These are phyloP conservation scores for Quercus gilva DNA, from an alignment of 306 rosid genomes.

Conservation along the genomic window DNA sequence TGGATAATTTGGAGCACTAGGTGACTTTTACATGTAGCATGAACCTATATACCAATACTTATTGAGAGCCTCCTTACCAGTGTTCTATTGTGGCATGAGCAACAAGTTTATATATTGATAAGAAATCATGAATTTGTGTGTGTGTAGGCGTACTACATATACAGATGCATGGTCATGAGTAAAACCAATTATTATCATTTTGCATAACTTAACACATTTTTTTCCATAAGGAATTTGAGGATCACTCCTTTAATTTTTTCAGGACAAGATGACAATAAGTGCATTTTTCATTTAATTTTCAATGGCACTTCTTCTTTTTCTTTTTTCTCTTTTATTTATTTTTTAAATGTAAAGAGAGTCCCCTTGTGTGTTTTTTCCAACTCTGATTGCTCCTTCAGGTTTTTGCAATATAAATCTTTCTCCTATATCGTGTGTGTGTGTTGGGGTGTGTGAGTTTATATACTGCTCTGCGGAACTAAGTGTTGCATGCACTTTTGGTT, in stretches of 20 bases:
- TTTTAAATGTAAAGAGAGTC: neutral
- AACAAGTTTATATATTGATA: neutral
- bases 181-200: neutral
- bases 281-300: neutral
- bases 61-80: neutral
- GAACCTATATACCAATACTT: neutral
- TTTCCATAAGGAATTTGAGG: neutral
- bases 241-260: neutral
- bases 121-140: neutral
- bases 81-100: neutral
- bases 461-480: too few species aligned
- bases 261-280: neutral
- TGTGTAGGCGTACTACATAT: neutral
- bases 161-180: neutral
- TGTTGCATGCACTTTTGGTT: too few species aligned
- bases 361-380: neutral
- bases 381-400: neutral
- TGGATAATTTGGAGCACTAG: constrained; percentile 94
- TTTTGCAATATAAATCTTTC: neutral
- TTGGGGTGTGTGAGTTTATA: too few species aligned
- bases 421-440: too few species aligned
- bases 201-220: neutral
- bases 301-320: neutral
- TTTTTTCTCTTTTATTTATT: neutral
- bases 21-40: constrained; percentile 12